Evolutionary conservation across 768 basidiomycete species (phyloP).

Genomic region (Lanmaoa pseudosensibilis): DNA sequence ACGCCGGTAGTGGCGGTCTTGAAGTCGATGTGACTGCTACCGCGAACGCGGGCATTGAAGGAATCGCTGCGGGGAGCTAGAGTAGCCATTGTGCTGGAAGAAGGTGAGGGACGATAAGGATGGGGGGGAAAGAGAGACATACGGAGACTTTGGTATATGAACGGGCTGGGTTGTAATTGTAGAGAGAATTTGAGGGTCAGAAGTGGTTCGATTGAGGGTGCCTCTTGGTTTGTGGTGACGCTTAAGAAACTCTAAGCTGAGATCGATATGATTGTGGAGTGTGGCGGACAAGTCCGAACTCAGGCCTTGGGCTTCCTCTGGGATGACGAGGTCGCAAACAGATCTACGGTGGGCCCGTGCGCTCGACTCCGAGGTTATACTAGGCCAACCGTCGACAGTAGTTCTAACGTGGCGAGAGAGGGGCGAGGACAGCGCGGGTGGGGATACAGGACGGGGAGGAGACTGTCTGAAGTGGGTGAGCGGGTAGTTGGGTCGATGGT

Average conservation of each 20-base stretch:
- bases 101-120: conserved; percentile 12
- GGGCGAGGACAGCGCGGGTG: conserved; percentile 21
- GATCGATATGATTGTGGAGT: conserved; percentile 34
- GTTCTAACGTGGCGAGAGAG: conserved; percentile 18
- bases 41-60: conserved; percentile 70
- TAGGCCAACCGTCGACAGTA: conserved; percentile 3
- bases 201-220: conserved; percentile 44
- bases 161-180: conserved; percentile 63
- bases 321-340: conserved; percentile 32
- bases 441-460: conserved; percentile 1
- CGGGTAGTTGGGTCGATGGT: conserved; percentile 20
- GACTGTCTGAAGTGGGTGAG: conserved; percentile 10
- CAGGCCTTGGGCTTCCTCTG: conserved; percentile 26
- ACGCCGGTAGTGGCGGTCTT: conserved; percentile 96
- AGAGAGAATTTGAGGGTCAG: conserved; percentile 56
- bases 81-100: conserved; percentile 50
- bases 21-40: conserved; percentile 87
- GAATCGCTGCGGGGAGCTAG: conserved; percentile 64
- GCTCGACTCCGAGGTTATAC: conserved; percentile 6
- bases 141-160: conserved; percentile 52
- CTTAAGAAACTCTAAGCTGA: conserved; percentile 46
- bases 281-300: conserved; percentile 37
- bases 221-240: conserved; percentile 63
- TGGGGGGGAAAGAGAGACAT: conserved; percentile 4
- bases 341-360: conserved; percentile 18